Conservation (phyloP, 2,329 filamentous ascomycete genomes). For the Colletotrichum musae region DNA sequence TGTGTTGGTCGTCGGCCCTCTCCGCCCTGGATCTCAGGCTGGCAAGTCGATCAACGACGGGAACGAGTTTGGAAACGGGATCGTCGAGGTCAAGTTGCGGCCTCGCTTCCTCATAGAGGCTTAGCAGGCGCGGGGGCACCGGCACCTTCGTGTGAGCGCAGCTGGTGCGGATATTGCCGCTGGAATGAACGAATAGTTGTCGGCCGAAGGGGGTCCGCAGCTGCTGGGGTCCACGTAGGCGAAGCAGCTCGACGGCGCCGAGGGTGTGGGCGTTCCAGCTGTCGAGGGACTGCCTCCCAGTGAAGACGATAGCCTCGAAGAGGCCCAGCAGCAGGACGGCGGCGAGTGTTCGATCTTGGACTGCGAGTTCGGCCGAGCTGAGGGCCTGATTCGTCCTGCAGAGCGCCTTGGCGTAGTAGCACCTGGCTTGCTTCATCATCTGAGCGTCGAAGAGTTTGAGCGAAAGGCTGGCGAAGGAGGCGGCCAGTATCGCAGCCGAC, state of each 20-base stretch:
- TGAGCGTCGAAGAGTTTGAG: constrained; percentile 32
- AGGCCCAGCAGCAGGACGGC: constrained; percentile 47
- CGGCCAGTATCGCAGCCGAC: constrained; percentile 44
- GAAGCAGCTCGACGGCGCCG: constrained; percentile 46
- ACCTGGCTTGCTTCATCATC: constrained; percentile 42
- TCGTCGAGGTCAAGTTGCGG: constrained; percentile 39
- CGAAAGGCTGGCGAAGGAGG: constrained; percentile 45
- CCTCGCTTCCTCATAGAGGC: constrained; percentile 36
- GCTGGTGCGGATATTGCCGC: constrained; percentile 47
- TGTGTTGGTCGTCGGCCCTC: constrained; percentile 5
- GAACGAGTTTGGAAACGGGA: constrained; percentile 36
- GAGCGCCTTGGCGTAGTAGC: constrained; percentile 43
- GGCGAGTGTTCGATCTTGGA: constrained; percentile 46
- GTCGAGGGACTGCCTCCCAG: constrained; percentile 43
- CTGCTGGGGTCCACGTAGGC: constrained; percentile 44
- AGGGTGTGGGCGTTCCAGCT: constrained; percentile 47
- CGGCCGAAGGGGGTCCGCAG: constrained; percentile 42
- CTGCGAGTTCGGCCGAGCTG: constrained; percentile 39
- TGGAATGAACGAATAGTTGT: constrained; percentile 45
- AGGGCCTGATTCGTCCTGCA: constrained; percentile 39
- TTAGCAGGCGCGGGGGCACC: constrained; percentile 43
- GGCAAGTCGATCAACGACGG: constrained; percentile 42
- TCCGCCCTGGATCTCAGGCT: constrained; percentile 39
- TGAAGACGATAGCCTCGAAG: constrained; percentile 48
- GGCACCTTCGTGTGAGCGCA: constrained; percentile 45